Evolutionary conservation across 176 grass and related monocot species (phyloP).

Genomic region (Cenchrus fungigraminus): DNA sequence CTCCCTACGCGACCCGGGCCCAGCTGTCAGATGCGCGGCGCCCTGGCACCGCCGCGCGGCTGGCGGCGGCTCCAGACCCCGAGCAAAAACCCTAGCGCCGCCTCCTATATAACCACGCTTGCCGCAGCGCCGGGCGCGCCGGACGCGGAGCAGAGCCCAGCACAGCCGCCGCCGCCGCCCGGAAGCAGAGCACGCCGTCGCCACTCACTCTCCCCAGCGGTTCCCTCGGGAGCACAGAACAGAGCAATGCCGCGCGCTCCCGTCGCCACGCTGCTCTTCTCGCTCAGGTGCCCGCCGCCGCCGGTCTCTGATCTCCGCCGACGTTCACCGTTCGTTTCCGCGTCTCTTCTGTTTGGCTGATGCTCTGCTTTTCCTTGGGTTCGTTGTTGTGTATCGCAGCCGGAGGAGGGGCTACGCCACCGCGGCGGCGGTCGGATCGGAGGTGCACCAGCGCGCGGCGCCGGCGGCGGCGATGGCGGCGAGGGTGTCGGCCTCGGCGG

Average conservation of each 20-base stretch:
- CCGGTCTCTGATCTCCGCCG: not conserved
- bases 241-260: slow-evolving; percentile 22
- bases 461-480: not conserved
- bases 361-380: slow-evolving; percentile 6
- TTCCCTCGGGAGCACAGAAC: not conserved
- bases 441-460: not conserved
- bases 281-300: slow-evolving; percentile 20
- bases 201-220: not conserved
- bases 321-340: not conserved
- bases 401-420: slow-evolving; percentile 38
- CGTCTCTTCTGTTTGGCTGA: not conserved
- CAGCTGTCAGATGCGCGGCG: slow-evolving; percentile 9
- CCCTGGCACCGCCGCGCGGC: not conserved
- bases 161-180: too few species aligned
- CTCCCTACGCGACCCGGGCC: not conserved
- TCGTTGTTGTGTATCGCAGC: not conserved
- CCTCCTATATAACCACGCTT: slow-evolving; percentile 16
- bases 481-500: not conserved
- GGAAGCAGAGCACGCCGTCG: not conserved
- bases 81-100: slow-evolving; percentile 39
- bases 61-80: not conserved
- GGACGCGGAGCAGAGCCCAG: not conserved
- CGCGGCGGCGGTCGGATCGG: not conserved
- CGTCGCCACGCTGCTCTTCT: slow-evolving; percentile 11
- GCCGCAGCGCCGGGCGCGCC: not conserved